Percentiles rank a stretch among this genome's conserved stretches.
These are phyloP conservation scores for Solanum lycopersicoides DNA, from an alignment of 257 asterid genomes.

Conservation along the genomic window DNA sequence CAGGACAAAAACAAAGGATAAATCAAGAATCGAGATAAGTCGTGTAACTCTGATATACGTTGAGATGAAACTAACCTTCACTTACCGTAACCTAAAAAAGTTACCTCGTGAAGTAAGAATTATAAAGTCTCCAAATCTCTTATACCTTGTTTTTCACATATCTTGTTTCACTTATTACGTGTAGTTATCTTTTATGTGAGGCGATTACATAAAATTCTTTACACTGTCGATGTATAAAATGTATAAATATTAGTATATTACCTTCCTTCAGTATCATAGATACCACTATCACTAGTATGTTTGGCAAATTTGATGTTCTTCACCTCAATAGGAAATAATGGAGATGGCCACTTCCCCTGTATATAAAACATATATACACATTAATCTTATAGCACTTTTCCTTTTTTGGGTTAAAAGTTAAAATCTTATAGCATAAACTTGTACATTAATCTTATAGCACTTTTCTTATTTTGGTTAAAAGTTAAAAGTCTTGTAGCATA, in stretches of 20 bases:
- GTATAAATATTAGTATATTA: neutral
- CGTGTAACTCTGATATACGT: neutral
- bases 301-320: conserved; percentile 46
- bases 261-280: conserved; percentile 67
- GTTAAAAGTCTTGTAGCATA: neutral
- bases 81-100: neutral
- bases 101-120: neutral
- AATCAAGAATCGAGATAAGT: neutral
- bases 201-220: rapidly evolving
- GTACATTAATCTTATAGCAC: neutral
- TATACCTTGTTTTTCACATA: neutral
- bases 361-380: neutral
- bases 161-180: neutral
- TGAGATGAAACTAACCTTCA: neutral
- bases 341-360: conserved; percentile 52
- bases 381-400: neutral
- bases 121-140: neutral
- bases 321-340: conserved; percentile 49
- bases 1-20: neutral
- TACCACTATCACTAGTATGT: conserved; percentile 64
- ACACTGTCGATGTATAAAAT: neutral
- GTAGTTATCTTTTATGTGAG: neutral
- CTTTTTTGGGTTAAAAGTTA: neutral
- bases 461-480: neutral
- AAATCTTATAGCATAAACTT: neutral